Conservation (phyloP, 148 eudicot species). For the Chenopodium suecicum region DNA sequence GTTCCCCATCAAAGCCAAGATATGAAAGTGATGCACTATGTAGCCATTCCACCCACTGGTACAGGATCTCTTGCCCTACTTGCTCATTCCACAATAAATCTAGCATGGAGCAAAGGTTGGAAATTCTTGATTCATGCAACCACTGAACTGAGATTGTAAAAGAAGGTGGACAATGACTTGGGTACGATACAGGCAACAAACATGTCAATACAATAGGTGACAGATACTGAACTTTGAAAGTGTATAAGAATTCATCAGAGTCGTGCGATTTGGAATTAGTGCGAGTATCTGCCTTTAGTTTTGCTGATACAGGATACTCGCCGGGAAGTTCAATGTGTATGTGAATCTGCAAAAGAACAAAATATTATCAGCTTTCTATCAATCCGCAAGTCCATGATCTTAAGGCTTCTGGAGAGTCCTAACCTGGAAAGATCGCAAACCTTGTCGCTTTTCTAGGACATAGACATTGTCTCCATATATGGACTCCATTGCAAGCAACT, state of each 20-base stretch:
- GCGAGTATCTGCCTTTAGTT: conserved; percentile 37
- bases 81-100: conserved; percentile 86
- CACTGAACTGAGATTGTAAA: conserved; percentile 84
- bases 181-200: conserved; percentile 82
- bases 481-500: conserved; percentile 85
- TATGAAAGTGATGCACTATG: conserved; percentile 57
- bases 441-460: conserved; percentile 58
- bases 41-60: conserved; percentile 85
- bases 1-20: conserved; percentile 67
- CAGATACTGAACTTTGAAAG: conserved; percentile 69
- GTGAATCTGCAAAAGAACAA: conserved; percentile 54
- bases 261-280: conserved; percentile 25
- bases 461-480: conserved; percentile 72
- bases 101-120: conserved; percentile 62
- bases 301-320: conserved; percentile 56
- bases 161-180: conserved; percentile 68
- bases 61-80: conserved; percentile 76
- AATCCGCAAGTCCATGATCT: neutral
- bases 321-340: conserved; percentile 57
- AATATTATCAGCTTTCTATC: neutral
- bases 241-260: conserved; percentile 57
- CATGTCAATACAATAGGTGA: conserved; percentile 80
- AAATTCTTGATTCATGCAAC: conserved; percentile 61
- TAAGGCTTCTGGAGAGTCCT: conserved; percentile 12
- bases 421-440: conserved; percentile 82